Evolutionary conservation across 225 moss, liverwort and hornwort species (phyloP), one percentile per base, ranked within the genome.

Genomic region (Takakia lepidozioides): DNA sequence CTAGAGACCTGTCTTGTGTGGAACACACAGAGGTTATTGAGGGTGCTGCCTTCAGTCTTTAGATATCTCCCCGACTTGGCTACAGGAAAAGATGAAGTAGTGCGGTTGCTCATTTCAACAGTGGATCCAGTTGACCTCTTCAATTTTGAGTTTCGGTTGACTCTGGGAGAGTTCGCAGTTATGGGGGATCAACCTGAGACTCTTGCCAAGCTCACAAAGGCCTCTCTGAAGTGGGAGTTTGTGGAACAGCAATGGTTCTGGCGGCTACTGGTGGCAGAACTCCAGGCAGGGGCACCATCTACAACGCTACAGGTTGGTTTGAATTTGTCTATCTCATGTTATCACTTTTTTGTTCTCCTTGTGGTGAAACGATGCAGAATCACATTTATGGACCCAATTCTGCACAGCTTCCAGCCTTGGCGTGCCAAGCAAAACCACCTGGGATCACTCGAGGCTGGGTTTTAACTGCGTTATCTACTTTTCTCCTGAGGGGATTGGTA

Each of bases 241-340:
- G 64, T 85, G n/a, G 98, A 87, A 58, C 98, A 98, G 64, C 98
- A 98, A 25, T 80, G 71, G 42, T 91, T 91, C 44, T 98, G 98
- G 98, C 82, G 87, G 37, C 45, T 98, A 11, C 54, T 98, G 68
- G 74, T 75, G 25, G 91, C 91, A 8, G 98, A 98, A 71, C 54
- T 74, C 46, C 87, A 85, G 28, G 68, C 73, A 56, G 62, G 75
- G 17, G 65, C 78, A 52, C 59, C 83, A 8, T 29, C 57, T 22
- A 41, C 55, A 28, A 60, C 54, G 8, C 63, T 74, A 3, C 79
- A 70, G 74, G 79, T n/a, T n/a, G n/a, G n/a, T n/a, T n/a, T n/a
- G n/a, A n/a, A n/a, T n/a, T n/a, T n/a, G n/a, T n/a, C n/a, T n/a
- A n/a, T n/a, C n/a, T n/a, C n/a, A n/a, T n/a, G n/a, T n/a, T n/a